These are phyloP conservation scores for Cystobasidium ongulense DNA, from an alignment of 768 basidiomycete genomes.

Conservation along the genomic window DNA sequence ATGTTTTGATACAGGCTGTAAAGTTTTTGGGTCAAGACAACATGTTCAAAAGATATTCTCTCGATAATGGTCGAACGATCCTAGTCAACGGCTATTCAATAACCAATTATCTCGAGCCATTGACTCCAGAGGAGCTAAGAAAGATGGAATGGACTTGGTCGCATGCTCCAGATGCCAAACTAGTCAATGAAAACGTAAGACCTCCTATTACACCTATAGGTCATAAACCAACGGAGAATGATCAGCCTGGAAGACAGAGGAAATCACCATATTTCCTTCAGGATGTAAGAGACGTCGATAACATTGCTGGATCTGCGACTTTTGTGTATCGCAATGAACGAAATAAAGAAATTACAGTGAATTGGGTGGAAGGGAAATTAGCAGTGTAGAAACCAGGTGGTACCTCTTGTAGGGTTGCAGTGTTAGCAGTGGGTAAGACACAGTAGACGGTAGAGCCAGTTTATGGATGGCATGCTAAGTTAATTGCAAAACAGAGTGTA, in stretches of 20 bases:
- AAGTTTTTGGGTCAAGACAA: not conserved
- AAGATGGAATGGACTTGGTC: not conserved
- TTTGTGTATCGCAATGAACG: slow-evolving; percentile 1
- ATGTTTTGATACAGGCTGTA: not conserved
- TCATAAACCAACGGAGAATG: not conserved
- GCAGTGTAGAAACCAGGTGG: not conserved
- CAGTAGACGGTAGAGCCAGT: too few relatives aligned
- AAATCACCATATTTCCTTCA: not conserved
- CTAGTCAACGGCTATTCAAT: not conserved
- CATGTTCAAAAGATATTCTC: slow-evolving; percentile 2
- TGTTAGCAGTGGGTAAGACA: too few relatives aligned
- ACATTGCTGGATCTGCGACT: not conserved
- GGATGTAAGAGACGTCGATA: not conserved
- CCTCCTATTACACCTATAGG: not conserved
- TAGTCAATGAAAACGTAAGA: not conserved
- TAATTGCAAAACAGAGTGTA: too few relatives aligned
- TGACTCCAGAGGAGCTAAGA: not conserved
- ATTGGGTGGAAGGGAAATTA: not conserved
- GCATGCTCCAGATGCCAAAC: not conserved
- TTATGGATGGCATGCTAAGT: too few relatives aligned
- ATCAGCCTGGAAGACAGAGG: not conserved
- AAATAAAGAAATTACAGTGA: not conserved
- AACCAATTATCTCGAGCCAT: not conserved
- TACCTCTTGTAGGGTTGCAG: not conserved
- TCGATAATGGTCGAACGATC: not conserved